Evolutionary conservation across 805 yeast species (phyloP).

Genomic region (Teunomyces barrocoloradensis): DNA sequence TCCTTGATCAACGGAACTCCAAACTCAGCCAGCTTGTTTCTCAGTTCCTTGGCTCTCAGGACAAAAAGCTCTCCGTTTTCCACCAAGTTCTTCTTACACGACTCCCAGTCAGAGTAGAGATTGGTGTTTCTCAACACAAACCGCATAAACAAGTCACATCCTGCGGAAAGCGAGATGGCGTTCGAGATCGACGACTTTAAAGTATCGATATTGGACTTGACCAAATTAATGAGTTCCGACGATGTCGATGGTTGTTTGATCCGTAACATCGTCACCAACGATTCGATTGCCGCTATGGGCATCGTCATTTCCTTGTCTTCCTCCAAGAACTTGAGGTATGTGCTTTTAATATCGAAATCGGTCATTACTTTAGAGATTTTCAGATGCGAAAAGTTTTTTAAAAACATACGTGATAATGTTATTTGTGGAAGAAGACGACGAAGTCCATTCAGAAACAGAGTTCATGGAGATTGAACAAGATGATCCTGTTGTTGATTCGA

Average conservation of each 20-base stretch:
- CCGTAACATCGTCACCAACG: conserved; percentile 78
- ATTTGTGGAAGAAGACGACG: conserved; percentile 26
- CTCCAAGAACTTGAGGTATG: conserved; percentile 74
- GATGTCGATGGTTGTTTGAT: conserved; percentile 90
- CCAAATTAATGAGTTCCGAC: conserved; percentile 81
- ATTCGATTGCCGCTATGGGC: conserved; percentile 99
- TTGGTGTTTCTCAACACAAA: conserved; percentile 88
- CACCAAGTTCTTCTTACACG: conserved; percentile 81
- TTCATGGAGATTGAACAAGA: conserved; percentile 24
- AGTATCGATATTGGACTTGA: conserved; percentile 71
- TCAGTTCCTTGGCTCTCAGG: conserved; percentile 84
- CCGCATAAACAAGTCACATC: conserved; percentile 94
- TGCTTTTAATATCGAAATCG: conserved; percentile 72
- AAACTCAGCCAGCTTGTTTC: conserved; percentile 81
- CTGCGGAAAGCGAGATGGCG: conserved; percentile 92
- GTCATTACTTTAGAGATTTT: conserved; percentile 7
- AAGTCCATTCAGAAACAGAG: conserved; percentile 12
- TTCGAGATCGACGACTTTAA: conserved; percentile 80
- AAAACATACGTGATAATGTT: conserved; percentile 3
- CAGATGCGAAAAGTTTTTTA: conserved; percentile 1
- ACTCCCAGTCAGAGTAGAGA: conserved; percentile 90
- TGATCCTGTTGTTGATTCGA: conserved; percentile 41
- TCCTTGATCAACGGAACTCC: conserved; percentile 91
- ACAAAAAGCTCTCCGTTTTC: conserved; percentile 92
- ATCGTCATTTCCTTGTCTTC: conserved; percentile 97